phyloP scores from a whole-genome alignment of 2,329 filamentous ascomycete genomes.

The Dothidotthia symphoricarpi region DNA sequence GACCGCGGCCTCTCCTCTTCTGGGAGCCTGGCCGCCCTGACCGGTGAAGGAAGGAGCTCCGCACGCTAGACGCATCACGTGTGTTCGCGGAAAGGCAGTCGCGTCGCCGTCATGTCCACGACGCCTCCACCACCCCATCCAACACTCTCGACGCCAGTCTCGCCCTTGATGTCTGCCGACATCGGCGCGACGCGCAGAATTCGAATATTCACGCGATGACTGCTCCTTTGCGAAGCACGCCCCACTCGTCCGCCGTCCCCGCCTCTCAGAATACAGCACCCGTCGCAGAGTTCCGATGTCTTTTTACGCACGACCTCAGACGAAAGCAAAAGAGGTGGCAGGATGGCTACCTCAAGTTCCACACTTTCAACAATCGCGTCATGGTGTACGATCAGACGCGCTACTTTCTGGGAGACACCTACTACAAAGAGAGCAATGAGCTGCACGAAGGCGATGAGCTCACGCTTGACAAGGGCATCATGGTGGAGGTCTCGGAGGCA shows the following conservation, averaged over 20 bases:
- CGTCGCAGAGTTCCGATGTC: slow-evolving; percentile 78
- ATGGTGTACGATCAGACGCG: slow-evolving; percentile 86
- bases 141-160: not conserved
- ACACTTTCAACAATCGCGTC: slow-evolving; percentile 84
- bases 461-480: slow-evolving; percentile 69
- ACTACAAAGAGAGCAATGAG: slow-evolving; percentile 70
- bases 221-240: slow-evolving; percentile 22
- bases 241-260: slow-evolving; percentile 39
- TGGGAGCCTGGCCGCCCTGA: not conserved
- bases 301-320: slow-evolving; percentile 81
- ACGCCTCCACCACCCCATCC: slow-evolving; percentile 4
- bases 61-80: no score
- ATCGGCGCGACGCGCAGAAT: slow-evolving; percentile 10
- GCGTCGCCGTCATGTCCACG: slow-evolving; percentile 6
- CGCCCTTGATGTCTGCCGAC: slow-evolving; percentile 6
- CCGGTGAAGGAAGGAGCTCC: not conserved
- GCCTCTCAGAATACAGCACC: slow-evolving; percentile 65
- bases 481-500: slow-evolving; percentile 78
- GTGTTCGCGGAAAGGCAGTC: not conserved
- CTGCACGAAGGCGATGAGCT: slow-evolving; percentile 81
- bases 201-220: slow-evolving; percentile 23
- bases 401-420: slow-evolving; percentile 79
- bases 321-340: slow-evolving; percentile 93
- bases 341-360: slow-evolving; percentile 82
- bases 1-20: no score